Base-by-base conservation (phyloP, 129 eudicot species). In the Oenanthe sinensis region DNA sequence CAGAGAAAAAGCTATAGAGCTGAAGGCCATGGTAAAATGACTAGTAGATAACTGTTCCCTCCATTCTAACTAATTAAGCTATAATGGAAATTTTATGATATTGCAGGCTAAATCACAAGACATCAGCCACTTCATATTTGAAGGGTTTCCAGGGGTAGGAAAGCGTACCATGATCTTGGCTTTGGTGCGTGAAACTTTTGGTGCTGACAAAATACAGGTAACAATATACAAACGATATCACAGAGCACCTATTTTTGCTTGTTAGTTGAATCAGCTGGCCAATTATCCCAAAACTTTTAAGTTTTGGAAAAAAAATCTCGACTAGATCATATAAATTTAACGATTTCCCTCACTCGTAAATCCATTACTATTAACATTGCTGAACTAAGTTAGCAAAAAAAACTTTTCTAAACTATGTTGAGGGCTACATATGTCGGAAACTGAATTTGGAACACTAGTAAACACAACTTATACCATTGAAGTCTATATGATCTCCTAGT, bases 161-260 rank as follows among this genome's bases (percentile, higher is more conserved):
- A 92, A 92, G 82, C 86, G 92, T 80, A 92, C 97, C n/a, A 92
- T 92, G 97, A 92, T 92, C 50, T 85, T 83, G 90, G 97, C 97
- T 74, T 77, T 86, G 80, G 90, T 92, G 84, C 89, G 90, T n/a
- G 86, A 86, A 80, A 85, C 82, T 24, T 92, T 82, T 42, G 92
- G 92, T 15, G 68, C 80, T 12, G 91, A 88, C 28, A 85, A 85
- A 74, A 87, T 92, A 47, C 86, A 89, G 97, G 97, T 91, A 79
- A 75, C 28, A 12, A n/a, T 4, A 5, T 4, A 17, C 33, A 44
- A 46, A 42, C 9, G 11, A 60, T 24, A 9, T n/a, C 5, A 6
- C 33, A n/a, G 67, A 58, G 67, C 5, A 54, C 62, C 26, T 54
- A 54, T 54, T 4, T 52, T 19, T 19, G 60, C 24, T 17, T 52